These are phyloP conservation scores for Hypseocharis bilobata DNA, from an alignment of 441 rosid genomes.

Conservation along the genomic window DNA sequence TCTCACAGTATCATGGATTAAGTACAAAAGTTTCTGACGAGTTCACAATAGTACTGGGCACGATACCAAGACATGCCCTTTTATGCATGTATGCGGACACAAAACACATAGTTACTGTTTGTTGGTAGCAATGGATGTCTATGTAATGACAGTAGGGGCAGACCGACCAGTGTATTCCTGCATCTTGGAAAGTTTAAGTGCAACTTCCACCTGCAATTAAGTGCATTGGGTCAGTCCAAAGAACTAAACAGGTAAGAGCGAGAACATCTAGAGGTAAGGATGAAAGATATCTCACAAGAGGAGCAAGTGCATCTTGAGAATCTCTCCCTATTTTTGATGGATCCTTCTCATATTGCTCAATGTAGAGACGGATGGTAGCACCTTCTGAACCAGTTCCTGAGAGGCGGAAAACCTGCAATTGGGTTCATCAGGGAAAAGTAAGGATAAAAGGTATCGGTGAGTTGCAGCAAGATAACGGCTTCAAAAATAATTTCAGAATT, in stretches of 20 bases:
- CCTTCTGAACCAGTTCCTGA: constrained; percentile 99
- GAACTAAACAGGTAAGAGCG: neutral
- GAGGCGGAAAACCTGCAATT: constrained; percentile 74
- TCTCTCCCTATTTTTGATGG: constrained; percentile 77
- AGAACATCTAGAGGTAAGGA: neutral
- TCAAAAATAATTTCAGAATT: too few relatives aligned
- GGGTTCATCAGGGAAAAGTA: neutral
- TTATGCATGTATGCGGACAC: constrained; percentile 1
- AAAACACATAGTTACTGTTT: neutral
- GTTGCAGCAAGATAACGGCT: neutral
- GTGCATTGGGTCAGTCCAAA: constrained; percentile 1
- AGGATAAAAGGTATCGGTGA: neutral
- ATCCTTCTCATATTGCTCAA: constrained; percentile 92
- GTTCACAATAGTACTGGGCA: neutral
- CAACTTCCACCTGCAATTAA: constrained; percentile 67
- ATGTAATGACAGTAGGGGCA: constrained; percentile 89
- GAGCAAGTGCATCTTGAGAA: constrained; percentile 78
- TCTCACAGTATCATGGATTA: neutral
- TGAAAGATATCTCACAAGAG: constrained; percentile 48
- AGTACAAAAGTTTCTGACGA: neutral
- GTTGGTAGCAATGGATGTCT: constrained; percentile 4
- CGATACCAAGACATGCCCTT: neutral
- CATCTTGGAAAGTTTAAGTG: constrained; percentile 83
- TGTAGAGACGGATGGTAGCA: constrained; percentile 90
- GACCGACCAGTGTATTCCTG: constrained; percentile 80